phyloP scores from a whole-genome alignment of 441 rosid genomes.

The Croton laevigatus region DNA sequence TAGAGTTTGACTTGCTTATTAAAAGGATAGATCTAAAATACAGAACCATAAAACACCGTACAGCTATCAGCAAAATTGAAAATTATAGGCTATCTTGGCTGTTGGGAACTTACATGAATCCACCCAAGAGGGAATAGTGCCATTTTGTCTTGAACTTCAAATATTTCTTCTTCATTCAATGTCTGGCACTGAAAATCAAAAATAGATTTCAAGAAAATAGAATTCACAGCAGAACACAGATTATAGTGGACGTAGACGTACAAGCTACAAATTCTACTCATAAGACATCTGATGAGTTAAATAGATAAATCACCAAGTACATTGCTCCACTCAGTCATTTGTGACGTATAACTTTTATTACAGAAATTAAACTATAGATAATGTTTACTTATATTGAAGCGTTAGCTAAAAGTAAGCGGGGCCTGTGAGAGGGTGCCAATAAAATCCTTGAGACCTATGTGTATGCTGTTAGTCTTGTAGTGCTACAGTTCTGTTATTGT shows the following conservation, averaged over 20 bases:
- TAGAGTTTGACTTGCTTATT: neutral
- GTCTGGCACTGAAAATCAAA: constrained; percentile 43
- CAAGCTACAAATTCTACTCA: constrained; percentile 6
- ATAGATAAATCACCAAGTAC: neutral
- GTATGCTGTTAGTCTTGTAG: too few species aligned
- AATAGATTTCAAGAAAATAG: constrained; percentile 11
- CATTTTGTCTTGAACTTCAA: constrained; percentile 84
- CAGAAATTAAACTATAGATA: neutral
- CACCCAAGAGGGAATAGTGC: constrained; percentile 92
- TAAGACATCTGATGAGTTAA: neutral
- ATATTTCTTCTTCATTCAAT: constrained; percentile 89
- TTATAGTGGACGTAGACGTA: neutral
- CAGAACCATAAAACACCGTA: neutral
- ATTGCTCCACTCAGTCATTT: neutral
- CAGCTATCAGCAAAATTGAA: constrained; percentile 2
- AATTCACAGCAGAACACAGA: constrained; percentile 1
- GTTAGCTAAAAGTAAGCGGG: neutral
- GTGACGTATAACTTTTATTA: neutral
- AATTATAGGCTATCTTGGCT: constrained; percentile 4
- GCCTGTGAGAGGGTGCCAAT: neutral
- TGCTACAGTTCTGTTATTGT: neutral
- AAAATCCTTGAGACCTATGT: neutral
- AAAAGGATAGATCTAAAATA: neutral
- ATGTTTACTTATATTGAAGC: neutral
- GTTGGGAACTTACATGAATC: constrained; percentile 76